A percentile compares a stretch with the other conserved stretches of the same genome.
phyloP scores from a whole-genome alignment of 352 stramenopile genomes.

The Elongisporangium anandrum region DNA sequence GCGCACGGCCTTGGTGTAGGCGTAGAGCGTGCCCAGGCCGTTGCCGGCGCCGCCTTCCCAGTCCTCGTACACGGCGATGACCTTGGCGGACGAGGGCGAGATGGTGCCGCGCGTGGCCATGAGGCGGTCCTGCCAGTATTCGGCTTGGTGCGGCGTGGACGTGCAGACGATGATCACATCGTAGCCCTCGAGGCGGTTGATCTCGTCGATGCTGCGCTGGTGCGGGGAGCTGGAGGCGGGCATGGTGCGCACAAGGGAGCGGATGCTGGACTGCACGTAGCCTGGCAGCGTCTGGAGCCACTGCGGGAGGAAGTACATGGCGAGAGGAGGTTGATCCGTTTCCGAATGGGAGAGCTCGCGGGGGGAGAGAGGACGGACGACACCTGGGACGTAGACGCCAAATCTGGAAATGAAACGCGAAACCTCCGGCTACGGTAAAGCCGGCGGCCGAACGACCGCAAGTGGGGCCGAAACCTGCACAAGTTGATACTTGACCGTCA shows the following conservation, averaged over 20 bases:
- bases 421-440: background rate
- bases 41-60: conserved; percentile 96
- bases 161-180: conserved; percentile 98
- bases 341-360: background rate
- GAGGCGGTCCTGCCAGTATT: conserved; percentile 96
- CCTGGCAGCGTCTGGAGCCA: background rate
- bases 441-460: background rate
- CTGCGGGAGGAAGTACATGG: background rate
- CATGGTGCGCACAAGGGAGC: conserved; percentile 14
- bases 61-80: conserved; percentile 96
- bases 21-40: conserved; percentile 94
- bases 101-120: conserved; percentile 80
- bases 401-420: background rate
- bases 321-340: background rate
- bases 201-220: conserved; percentile 82
- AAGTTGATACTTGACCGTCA: background rate
- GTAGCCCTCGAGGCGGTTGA: conserved; percentile 88
- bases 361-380: background rate
- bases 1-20: conserved; percentile 92
- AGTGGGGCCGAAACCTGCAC: background rate
- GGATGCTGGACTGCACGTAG: conserved; percentile 9
- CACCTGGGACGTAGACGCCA: background rate
- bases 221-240: conserved; percentile 25
- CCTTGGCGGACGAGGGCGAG: conserved; percentile 83
- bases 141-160: conserved; percentile 93